Evolutionary conservation across 1,284 basidiomycete genomes (phyloP).

Genomic region (Termitomyces sp.): DNA sequence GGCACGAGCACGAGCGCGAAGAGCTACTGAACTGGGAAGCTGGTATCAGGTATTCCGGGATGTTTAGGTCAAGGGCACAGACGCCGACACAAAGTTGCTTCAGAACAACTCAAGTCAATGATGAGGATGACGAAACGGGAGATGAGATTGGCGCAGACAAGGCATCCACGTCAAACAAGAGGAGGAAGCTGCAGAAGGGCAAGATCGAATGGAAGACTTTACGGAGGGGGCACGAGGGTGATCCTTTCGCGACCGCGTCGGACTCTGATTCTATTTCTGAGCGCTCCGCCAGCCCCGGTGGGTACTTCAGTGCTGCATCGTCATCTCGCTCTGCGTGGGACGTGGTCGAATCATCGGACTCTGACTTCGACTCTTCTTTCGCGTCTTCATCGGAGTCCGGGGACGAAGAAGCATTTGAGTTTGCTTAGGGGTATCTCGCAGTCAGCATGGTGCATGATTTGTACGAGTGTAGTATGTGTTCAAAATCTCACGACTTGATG

Average conservation of each 20-base stretch:
- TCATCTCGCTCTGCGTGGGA: conserved; percentile 12
- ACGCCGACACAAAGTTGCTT: conserved; percentile 9
- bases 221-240: neutral
- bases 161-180: neutral
- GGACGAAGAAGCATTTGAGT: neutral
- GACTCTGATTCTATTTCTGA: conserved; percentile 4
- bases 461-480: neutral
- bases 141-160: neutral
- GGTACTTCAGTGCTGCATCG: conserved; percentile 3
- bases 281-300: conserved; percentile 4
- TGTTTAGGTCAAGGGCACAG: neutral
- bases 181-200: neutral
- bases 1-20: conserved; percentile 56
- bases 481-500: neutral
- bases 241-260: neutral
- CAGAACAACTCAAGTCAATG: neutral
- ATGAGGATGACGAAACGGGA: neutral
- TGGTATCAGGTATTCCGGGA: conserved; percentile 2
- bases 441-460: neutral
- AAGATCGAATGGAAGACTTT: neutral
- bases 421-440: neutral
- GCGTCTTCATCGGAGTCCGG: neutral
- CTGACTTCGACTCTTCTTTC: conserved; percentile 4
- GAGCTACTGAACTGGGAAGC: conserved; percentile 50
- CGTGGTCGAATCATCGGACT: conserved; percentile 10